These are phyloP conservation scores for Carex kokanica DNA, from an alignment of 176 grass and related monocot genomes.

Conservation along the genomic window DNA sequence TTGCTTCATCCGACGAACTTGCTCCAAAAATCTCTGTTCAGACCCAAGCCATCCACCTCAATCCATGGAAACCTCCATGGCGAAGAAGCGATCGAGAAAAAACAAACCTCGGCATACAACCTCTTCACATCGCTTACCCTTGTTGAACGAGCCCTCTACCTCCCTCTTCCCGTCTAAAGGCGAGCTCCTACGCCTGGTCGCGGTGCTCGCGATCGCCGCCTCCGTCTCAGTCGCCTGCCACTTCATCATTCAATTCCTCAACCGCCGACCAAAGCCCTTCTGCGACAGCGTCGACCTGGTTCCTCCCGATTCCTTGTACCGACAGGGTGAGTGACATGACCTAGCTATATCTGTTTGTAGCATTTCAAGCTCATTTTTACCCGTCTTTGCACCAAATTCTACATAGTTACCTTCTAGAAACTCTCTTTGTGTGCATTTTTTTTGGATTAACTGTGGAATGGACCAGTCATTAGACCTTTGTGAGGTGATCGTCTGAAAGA, in stretches of 20 bases:
- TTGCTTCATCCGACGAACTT: not conserved
- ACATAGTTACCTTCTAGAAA: not conserved
- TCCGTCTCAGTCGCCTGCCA: conserved; percentile 50
- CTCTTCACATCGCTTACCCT: not conserved
- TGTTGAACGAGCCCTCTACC: conserved; percentile 46
- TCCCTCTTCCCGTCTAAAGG: conserved; percentile 53
- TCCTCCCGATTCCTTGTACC: conserved; percentile 24
- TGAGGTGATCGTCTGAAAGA: not conserved
- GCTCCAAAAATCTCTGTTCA: not conserved
- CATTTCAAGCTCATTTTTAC: not conserved
- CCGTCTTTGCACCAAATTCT: not conserved
- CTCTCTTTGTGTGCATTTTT: not conserved
- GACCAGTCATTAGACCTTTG: not conserved
- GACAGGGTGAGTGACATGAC: conserved; percentile 18
- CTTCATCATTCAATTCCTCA: conserved; percentile 37
- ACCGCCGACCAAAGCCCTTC: conserved; percentile 49
- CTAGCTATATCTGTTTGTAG: not conserved
- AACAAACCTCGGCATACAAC: not conserved
- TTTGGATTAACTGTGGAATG: not conserved
- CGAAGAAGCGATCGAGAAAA: conserved; percentile 28
- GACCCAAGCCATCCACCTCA: not conserved
- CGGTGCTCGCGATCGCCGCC: conserved; percentile 66
- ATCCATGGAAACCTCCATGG: conserved; percentile 13
- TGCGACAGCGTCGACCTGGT: conserved; percentile 48
- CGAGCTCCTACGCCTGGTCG: conserved; percentile 55